Conservation (phyloP, 2,329 filamentous ascomycete genomes). For the Exophiala dermatitidis region DNA sequence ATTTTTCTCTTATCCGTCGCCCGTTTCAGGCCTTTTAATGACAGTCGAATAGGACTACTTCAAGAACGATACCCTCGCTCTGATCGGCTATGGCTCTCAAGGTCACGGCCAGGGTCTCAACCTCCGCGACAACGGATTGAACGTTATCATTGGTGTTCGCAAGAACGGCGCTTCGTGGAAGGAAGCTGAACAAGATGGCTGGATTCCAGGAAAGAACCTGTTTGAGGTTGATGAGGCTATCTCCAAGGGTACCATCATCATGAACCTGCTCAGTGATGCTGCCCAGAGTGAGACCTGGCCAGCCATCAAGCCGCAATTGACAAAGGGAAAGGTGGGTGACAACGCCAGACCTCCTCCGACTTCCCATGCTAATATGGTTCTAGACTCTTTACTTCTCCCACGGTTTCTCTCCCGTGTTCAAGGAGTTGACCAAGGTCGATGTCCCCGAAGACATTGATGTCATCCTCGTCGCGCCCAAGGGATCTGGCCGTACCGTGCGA, state of each 20-base stretch:
- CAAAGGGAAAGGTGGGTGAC: conserved; percentile 82
- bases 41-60: conserved; percentile 71
- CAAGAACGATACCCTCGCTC: conserved; percentile 98
- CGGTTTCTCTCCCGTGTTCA: conserved; percentile 99
- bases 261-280: conserved; percentile 98
- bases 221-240: conserved; percentile 98
- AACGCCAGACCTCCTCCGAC: not conserved
- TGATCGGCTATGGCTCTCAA: conserved; percentile 97
- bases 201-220: conserved; percentile 96
- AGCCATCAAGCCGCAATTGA: conserved; percentile 92
- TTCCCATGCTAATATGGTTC: not conserved
- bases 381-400: conserved; percentile 99
- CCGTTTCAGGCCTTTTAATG: not conserved
- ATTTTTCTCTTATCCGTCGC: conserved; percentile 29
- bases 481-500: conserved; percentile 96
- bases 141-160: conserved; percentile 97
- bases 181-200: conserved; percentile 93
- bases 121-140: conserved; percentile 98
- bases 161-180: conserved; percentile 99
- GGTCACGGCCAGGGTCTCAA: conserved; percentile 99
- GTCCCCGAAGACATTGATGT: conserved; percentile 94
- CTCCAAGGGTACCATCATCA: conserved; percentile 84
- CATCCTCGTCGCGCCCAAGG: conserved; percentile 98
- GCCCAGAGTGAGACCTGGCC: conserved; percentile 99
- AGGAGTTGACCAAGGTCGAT: conserved; percentile 97